These are phyloP conservation scores for Trichoderma sp. DNA, from an alignment of 2,329 filamentous ascomycete genomes.

Conservation along the genomic window DNA sequence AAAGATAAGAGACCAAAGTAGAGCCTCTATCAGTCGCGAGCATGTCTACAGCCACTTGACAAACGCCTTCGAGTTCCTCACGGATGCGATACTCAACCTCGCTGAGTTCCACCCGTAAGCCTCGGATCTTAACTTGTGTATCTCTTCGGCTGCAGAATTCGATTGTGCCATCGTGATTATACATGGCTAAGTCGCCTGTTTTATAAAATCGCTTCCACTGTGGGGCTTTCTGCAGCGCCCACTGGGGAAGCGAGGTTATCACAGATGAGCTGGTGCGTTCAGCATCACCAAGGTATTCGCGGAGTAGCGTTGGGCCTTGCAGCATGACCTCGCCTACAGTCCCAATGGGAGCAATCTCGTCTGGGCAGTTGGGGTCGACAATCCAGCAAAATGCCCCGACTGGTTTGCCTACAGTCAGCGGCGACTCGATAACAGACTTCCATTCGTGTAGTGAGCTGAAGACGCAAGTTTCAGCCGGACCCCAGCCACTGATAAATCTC, in stretches of 20 bases:
- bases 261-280: slow-evolving; percentile 1
- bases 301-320: slow-evolving; percentile 18
- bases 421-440: slow-evolving; percentile 9
- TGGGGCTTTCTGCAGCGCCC: slow-evolving; percentile 30
- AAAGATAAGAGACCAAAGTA: slow-evolving; percentile 3
- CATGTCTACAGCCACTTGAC: slow-evolving; percentile 10
- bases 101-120: slow-evolving; percentile 10
- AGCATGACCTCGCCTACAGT: slow-evolving; percentile 13
- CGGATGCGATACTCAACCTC: slow-evolving; percentile 15
- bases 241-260: slow-evolving; percentile 32
- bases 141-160: slow-evolving; percentile 18
- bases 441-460: slow-evolving; percentile 24
- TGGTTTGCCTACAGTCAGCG: slow-evolving; percentile 16
- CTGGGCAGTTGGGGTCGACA: slow-evolving; percentile 11
- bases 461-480: slow-evolving; percentile 27
- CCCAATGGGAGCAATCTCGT: slow-evolving; percentile 4
- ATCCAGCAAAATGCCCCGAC: slow-evolving; percentile 22
- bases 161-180: slow-evolving; percentile 33
- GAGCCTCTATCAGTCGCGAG: not conserved
- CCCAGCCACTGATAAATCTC: slow-evolving; percentile 28
- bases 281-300: slow-evolving; percentile 12
- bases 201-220: slow-evolving; percentile 39
- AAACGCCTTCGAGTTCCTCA: not conserved
- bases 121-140: slow-evolving; percentile 21
- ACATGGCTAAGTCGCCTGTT: slow-evolving; percentile 49